A percentile compares a stretch with the other conserved stretches of the same genome.
Evolutionary conservation across 106 monocot genomes (phyloP).

Genomic region (Gastrodia elata): DNA sequence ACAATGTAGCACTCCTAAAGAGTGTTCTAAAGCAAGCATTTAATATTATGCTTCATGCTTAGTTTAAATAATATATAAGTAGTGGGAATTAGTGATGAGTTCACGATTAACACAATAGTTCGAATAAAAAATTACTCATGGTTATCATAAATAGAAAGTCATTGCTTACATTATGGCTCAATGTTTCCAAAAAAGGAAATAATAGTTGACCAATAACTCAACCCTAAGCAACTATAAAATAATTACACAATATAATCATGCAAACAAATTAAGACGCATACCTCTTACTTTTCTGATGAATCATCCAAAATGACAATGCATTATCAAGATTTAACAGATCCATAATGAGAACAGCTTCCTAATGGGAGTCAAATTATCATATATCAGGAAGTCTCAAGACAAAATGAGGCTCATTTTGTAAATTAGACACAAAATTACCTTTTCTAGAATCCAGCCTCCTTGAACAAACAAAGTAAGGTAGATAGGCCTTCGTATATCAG

Average conservation of each 20-base stretch:
- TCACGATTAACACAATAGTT: background rate
- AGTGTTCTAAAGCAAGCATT: no score
- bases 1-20: no score
- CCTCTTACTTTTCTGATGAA: slow-evolving; percentile 75
- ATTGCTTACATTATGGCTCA: background rate
- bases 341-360: slow-evolving; percentile 77
- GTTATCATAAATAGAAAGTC: background rate
- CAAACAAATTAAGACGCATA: slow-evolving; percentile 10
- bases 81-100: background rate
- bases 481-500: slow-evolving; percentile 66
- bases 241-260: background rate
- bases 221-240: background rate
- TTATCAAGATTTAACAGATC: slow-evolving; percentile 40
- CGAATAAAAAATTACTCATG: background rate
- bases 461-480: slow-evolving; percentile 87
- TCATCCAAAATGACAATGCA: slow-evolving; percentile 80
- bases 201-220: background rate
- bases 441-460: slow-evolving; percentile 85
- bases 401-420: background rate
- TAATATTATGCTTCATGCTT: background rate
- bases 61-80: background rate
- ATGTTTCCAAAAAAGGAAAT: background rate
- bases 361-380: slow-evolving; percentile 8
- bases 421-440: slow-evolving; percentile 39
- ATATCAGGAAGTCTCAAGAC: background rate